Conservation (phyloP, 2,329 filamentous ascomycete species). For the Trichoderma semiorbis region DNA sequence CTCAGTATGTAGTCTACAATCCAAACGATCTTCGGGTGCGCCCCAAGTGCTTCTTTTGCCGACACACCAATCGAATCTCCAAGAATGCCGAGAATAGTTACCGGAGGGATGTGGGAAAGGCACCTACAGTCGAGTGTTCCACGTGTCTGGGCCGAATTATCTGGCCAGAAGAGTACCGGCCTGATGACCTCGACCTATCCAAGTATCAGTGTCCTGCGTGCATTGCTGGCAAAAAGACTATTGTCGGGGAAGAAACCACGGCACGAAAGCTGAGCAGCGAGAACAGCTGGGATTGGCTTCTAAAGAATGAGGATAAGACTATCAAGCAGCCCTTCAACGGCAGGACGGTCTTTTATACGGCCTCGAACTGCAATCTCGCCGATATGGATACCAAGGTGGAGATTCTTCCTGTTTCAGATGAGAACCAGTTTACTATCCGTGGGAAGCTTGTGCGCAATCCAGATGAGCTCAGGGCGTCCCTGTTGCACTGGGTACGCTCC, state of each 20-base stretch:
- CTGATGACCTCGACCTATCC: slow-evolving; percentile 28
- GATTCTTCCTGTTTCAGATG: slow-evolving; percentile 29
- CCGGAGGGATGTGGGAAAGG: slow-evolving; percentile 14
- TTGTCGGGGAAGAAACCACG: slow-evolving; percentile 37
- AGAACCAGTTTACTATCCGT: slow-evolving; percentile 28
- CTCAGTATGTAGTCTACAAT: slow-evolving; percentile 50
- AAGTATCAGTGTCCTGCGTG: slow-evolving; percentile 44
- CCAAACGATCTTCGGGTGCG: slow-evolving; percentile 38
- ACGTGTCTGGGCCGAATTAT: slow-evolving; percentile 45
- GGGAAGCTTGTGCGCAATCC: slow-evolving; percentile 44
- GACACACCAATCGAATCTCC: slow-evolving; percentile 24
- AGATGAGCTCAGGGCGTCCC: slow-evolving; percentile 31
- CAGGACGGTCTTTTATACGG: slow-evolving; percentile 39
- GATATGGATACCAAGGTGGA: slow-evolving; percentile 36
- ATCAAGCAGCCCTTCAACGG: slow-evolving; percentile 38
- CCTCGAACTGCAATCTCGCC: slow-evolving; percentile 31
- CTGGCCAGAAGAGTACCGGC: slow-evolving; percentile 44
- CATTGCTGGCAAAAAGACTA: slow-evolving; percentile 31
- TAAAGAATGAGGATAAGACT: slow-evolving; percentile 38
- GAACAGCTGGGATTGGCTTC: slow-evolving; percentile 43
- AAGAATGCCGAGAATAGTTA: neutral
- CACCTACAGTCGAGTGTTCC: slow-evolving; percentile 44
- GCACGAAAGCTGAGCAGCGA: slow-evolving; percentile 36
- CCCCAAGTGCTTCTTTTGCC: slow-evolving; percentile 49
- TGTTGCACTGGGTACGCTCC: slow-evolving; percentile 36